Evolutionary conservation across 2,329 filamentous ascomycete species (phyloP).

Genomic region (Triangularia verruculosa): DNA sequence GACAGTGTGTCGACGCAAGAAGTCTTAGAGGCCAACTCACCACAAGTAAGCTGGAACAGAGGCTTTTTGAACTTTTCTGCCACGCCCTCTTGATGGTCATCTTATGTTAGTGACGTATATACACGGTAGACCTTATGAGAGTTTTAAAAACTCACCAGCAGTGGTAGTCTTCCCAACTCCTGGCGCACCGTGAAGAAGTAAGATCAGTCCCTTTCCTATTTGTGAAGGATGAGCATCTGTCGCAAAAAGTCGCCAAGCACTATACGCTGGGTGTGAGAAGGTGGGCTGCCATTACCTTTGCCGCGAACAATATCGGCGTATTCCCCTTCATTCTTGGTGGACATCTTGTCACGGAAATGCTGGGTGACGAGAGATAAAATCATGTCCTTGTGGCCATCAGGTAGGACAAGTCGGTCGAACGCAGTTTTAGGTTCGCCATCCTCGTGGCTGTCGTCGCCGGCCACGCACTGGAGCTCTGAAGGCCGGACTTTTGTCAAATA

Average conservation of each 20-base stretch:
- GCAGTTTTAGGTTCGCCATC: no score
- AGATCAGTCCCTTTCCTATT: conserved; percentile 22
- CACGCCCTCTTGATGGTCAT: conserved; percentile 24
- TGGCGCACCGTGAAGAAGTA: conserved; percentile 29
- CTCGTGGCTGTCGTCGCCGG: no score
- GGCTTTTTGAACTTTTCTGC: conserved; percentile 26
- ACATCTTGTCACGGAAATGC: conserved; percentile 33
- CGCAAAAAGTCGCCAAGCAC: conserved; percentile 27
- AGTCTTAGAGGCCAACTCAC: background rate
- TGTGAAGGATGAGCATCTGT: background rate
- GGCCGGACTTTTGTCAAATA: no score
- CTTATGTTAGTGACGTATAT: no score
- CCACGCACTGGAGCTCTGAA: no score
- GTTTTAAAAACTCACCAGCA: conserved; percentile 12
- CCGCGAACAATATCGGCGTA: conserved; percentile 33
- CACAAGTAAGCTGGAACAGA: conserved; percentile 23
- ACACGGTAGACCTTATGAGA: no score
- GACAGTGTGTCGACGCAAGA: conserved; percentile 17
- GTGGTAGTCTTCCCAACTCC: conserved; percentile 28
- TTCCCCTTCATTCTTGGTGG: conserved; percentile 11
- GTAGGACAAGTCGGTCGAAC: conserved; percentile 32
- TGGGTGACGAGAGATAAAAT: conserved; percentile 33
- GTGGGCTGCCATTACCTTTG: no score
- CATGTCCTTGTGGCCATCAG: conserved; percentile 29
- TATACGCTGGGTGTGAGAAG: no score